Conservation (phyloP, 176 grass and related monocot species). For the Neostapfia colusana region DNA sequence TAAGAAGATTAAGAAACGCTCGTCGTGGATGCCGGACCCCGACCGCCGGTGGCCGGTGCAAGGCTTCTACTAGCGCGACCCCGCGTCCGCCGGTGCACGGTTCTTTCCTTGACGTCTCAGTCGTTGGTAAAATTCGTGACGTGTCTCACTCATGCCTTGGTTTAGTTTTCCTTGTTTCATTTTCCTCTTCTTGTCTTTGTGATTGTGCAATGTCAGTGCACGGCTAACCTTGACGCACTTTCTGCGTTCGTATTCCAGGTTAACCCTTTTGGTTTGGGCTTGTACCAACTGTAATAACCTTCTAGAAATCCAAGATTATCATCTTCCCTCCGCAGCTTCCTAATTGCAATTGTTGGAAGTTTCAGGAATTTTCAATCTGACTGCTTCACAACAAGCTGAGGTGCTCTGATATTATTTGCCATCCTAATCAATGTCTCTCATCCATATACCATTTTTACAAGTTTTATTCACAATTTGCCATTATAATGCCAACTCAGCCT, state of each 20-base stretch:
- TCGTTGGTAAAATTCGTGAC: conserved; percentile 15
- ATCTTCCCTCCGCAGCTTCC: background rate
- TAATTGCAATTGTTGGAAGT: too few relatives aligned
- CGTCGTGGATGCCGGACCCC: conserved; percentile 78
- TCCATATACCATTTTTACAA: too few relatives aligned
- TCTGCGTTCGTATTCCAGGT: background rate
- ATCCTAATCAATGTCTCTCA: too few relatives aligned
- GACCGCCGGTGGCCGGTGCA: conserved; percentile 73
- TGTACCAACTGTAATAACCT: conserved; percentile 6
- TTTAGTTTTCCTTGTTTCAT: background rate
- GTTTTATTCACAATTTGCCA: too few relatives aligned
- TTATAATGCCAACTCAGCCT: too few relatives aligned
- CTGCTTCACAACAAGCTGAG: background rate
- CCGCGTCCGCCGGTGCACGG: background rate
- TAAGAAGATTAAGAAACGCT: conserved; percentile 61
- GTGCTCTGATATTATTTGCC: too few relatives aligned
- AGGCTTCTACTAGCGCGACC: conserved; percentile 50
- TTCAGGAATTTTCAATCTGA: background rate
- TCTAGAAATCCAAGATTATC: background rate
- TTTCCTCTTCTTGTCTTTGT: background rate
- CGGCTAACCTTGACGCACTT: conserved; percentile 4
- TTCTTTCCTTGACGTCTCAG: background rate
- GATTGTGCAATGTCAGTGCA: background rate
- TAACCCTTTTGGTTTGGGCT: too few relatives aligned
- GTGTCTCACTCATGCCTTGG: background rate